Evolutionary conservation across 768 basidiomycete species (phyloP).

Genomic region (Gyrodon lividus): DNA sequence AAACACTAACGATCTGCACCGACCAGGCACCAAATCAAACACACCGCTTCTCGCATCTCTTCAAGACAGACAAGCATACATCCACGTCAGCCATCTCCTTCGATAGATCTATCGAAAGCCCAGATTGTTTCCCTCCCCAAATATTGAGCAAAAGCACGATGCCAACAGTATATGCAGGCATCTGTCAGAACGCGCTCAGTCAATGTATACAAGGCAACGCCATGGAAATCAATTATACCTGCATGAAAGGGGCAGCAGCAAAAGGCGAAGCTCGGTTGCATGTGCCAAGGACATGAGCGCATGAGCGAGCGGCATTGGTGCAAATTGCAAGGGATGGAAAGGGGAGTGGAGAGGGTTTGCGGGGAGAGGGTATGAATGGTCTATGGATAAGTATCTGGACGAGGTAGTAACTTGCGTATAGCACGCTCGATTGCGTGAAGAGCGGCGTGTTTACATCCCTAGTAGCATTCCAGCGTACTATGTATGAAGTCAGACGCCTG

Average conservation of each 20-base stretch:
- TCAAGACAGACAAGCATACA: conserved; percentile 45
- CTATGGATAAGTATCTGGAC: conserved; percentile 73
- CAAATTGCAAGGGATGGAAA: conserved; percentile 78
- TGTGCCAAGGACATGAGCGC: conserved; percentile 66
- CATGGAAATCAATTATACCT: conserved; percentile 20
- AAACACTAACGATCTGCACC: background rate
- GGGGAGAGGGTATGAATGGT: conserved; percentile 70
- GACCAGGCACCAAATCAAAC: conserved; percentile 6
- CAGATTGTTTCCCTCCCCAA: conserved; percentile 49
- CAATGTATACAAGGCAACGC: background rate
- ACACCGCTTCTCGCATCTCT: conserved; percentile 35
- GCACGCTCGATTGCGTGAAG: conserved; percentile 48
- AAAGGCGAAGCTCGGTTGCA: conserved; percentile 37
- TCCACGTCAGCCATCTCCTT: conserved; percentile 52
- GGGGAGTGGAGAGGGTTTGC: conserved; percentile 45
- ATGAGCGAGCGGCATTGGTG: conserved; percentile 80
- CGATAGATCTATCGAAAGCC: conserved; percentile 39
- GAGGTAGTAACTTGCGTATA: conserved; percentile 55
- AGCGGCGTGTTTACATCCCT: conserved; percentile 34
- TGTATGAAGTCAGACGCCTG: conserved; percentile 9
- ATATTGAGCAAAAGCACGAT: conserved; percentile 56
- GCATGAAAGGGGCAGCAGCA: conserved; percentile 26
- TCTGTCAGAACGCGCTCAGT: conserved; percentile 19
- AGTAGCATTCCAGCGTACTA: conserved; percentile 46
- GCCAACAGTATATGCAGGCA: conserved; percentile 46